Base-by-base conservation (phyloP, 1,284 basidiomycete species). In the Paramarasmius palmivorus region DNA sequence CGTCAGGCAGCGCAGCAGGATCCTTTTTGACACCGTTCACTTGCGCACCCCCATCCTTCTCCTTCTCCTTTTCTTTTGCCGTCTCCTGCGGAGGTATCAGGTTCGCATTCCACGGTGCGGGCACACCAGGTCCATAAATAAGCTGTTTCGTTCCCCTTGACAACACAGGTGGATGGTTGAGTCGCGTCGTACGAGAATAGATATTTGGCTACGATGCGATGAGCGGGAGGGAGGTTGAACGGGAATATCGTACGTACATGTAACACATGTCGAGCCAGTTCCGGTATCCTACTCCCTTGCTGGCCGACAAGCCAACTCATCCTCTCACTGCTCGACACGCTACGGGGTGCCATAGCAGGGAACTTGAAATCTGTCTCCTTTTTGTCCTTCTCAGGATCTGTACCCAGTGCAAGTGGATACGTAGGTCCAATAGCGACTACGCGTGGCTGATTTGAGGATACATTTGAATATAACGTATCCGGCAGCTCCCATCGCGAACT, bases 51-150 rank as follows among this genome's bases (percentile, higher is more conserved):
- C 76, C 77, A 20, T 65, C 57, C 50, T 68, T 73, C 6, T 68
- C 59, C 6, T 65, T 56, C 19, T 59, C 52, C 4, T 65, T 47
- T 12, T 65, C 59, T 22, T 55, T 50, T 6, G 68, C 64, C 15
- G 66, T 68, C 2, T 65, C 58, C 14, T 69, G 50, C n/a, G 74
- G 63, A 1, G 73, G 46, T 25, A 65, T 62, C 55, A 15, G 25
- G 15, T 70, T 73, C 26, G 74, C 66, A 57, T 88, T 89, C 87
- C 88, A 90, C 1, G 85, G 81, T 22, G 88, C 87, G 15, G 78
- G 77, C 26, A 83, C 67, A 2, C 84, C 82, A 0, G 65, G 59
- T 0, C 88, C 88, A 56, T 90, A 90, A 35, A 75, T 71, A 12
- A 90, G 73, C 46, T 79, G 78, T 61, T 87, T 81, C 4, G 69